Evolutionary conservation across 2,329 filamentous ascomycete species (phyloP).

Genomic region (Cladorrhinum sp.): DNA sequence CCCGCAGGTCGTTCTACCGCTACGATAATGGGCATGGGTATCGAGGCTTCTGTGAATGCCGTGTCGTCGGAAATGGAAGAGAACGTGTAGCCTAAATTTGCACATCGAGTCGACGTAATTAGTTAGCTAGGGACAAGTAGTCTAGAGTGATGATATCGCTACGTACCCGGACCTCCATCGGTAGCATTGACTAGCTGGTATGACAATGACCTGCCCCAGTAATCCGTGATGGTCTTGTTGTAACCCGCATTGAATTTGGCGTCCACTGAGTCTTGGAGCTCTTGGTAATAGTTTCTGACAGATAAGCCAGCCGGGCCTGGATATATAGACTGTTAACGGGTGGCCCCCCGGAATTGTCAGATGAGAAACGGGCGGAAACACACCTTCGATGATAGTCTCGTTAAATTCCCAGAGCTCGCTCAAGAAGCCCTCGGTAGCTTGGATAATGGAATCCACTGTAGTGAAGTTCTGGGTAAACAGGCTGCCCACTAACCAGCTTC

Average conservation of each 20-base stretch:
- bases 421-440: slow-evolving; percentile 33
- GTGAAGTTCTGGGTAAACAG: slow-evolving; percentile 82
- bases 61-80: slow-evolving; percentile 58
- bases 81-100: slow-evolving; percentile 61
- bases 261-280: slow-evolving; percentile 44
- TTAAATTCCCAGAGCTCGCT: slow-evolving; percentile 33
- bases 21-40: slow-evolving; percentile 50
- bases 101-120: not conserved
- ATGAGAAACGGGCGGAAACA: slow-evolving; percentile 26
- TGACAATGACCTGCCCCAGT: slow-evolving; percentile 79
- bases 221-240: slow-evolving; percentile 74
- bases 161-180: slow-evolving; percentile 60
- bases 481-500: slow-evolving; percentile 80
- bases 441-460: slow-evolving; percentile 56
- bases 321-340: slow-evolving; percentile 40
- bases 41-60: slow-evolving; percentile 40
- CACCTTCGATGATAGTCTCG: slow-evolving; percentile 34
- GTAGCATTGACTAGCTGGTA: slow-evolving; percentile 78
- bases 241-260: slow-evolving; percentile 61
- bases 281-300: slow-evolving; percentile 3
- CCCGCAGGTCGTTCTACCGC: slow-evolving; percentile 46
- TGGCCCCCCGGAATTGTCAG: slow-evolving; percentile 52
- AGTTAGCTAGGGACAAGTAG: not conserved
- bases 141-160: not conserved
- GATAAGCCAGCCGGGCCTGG: slow-evolving; percentile 9